Conservation (phyloP, 495 filamentous ascomycete genomes). For the Hypoxylon subgilvum region DNA sequence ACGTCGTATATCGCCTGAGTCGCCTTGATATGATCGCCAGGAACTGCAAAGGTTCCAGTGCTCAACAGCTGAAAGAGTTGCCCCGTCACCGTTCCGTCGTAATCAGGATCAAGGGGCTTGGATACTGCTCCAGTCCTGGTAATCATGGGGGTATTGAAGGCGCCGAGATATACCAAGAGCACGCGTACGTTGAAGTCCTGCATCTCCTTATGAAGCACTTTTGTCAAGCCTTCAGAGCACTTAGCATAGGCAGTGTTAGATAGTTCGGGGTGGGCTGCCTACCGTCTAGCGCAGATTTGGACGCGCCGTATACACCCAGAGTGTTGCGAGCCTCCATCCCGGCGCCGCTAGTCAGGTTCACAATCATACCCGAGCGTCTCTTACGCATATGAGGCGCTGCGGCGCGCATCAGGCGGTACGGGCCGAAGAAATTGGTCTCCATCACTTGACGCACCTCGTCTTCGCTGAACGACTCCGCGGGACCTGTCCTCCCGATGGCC, state of each 20-base stretch:
- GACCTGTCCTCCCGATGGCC: constrained; percentile 49
- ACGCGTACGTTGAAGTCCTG: constrained; percentile 51
- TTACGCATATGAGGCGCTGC: constrained; percentile 56
- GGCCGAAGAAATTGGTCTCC: constrained; percentile 61
- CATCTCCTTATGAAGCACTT: constrained; percentile 51
- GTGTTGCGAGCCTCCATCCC: constrained; percentile 43
- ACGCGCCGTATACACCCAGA: constrained; percentile 51
- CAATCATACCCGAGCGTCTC: constrained; percentile 46
- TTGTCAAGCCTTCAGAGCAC: constrained; percentile 25
- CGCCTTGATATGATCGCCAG: constrained; percentile 46
- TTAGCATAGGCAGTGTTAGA: not conserved
- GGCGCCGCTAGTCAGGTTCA: constrained; percentile 54
- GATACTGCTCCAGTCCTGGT: constrained; percentile 24
- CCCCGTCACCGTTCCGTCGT: constrained; percentile 43
- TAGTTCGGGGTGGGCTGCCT: not conserved
- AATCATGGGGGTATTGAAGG: constrained; percentile 56
- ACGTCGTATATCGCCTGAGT: constrained; percentile 48
- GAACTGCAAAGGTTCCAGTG: constrained; percentile 37
- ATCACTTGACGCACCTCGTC: constrained; percentile 47
- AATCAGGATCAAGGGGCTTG: constrained; percentile 38
- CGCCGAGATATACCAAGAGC: constrained; percentile 42
- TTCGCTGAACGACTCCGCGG: constrained; percentile 53
- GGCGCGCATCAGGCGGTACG: constrained; percentile 52
- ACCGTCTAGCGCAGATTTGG: constrained; percentile 56
- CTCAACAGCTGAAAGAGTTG: constrained; percentile 37